phyloP scores from a whole-genome alignment of 805 yeast species.

The Pichia pseudocactophila region DNA sequence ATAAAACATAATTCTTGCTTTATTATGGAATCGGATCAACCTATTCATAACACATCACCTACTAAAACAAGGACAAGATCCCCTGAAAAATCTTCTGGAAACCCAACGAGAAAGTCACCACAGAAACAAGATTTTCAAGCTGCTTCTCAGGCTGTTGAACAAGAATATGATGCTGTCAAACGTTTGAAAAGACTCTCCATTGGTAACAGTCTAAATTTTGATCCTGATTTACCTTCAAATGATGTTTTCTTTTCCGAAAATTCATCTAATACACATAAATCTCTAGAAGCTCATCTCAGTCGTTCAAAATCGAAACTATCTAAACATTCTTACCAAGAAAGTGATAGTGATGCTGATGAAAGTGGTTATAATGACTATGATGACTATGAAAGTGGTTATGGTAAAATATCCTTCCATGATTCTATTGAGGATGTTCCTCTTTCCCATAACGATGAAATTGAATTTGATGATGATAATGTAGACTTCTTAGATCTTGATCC shows the following conservation, averaged over 20 bases:
- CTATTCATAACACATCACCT: no score
- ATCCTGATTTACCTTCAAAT: conserved; percentile 57
- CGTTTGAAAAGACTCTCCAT: conserved; percentile 67
- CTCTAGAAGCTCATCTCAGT: not conserved
- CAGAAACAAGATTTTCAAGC: conserved; percentile 33
- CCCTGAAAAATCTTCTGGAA: not conserved
- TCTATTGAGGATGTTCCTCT: no score
- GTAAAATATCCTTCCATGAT: conserved; percentile 18
- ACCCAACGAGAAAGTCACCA: conserved; percentile 1
- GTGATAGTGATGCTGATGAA: not conserved
- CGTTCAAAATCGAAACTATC: conserved; percentile 9
- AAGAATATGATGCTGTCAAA: conserved; percentile 63
- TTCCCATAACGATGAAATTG: no score
- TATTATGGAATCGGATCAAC: no score
- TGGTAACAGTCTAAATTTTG: conserved; percentile 50
- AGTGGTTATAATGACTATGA: conserved; percentile 1
- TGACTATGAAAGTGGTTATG: conserved; percentile 4
- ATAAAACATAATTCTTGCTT: no score
- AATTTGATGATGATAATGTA: conserved; percentile 9
- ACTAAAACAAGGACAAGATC: not conserved
- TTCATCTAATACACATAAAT: not conserved
- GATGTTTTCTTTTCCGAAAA: conserved; percentile 1
- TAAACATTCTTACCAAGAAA: conserved; percentile 1
- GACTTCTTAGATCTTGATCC: conserved; percentile 13
- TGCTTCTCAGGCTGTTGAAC: conserved; percentile 72